phyloP scores from a whole-genome alignment of 805 yeast genomes.

The Sugiyamaella lignohabitans region DNA sequence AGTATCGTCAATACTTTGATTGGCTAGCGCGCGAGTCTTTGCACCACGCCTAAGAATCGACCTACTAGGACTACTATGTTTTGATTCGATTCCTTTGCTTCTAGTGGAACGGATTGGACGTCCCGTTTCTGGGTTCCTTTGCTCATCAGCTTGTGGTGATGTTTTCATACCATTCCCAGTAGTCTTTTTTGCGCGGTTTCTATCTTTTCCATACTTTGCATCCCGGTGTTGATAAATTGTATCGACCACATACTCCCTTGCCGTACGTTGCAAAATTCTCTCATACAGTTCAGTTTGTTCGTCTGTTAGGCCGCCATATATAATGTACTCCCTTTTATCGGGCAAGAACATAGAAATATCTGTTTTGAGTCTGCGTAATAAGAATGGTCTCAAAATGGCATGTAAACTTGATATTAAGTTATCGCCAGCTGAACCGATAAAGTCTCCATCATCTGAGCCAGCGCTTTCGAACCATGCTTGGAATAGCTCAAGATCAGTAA shows the following conservation, averaged over 20 bases:
- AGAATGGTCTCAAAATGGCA: constrained; percentile 80
- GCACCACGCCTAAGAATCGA: not conserved
- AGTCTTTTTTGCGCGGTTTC: not conserved
- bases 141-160: too few species aligned
- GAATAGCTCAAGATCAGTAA: constrained; percentile 80
- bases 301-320: constrained; percentile 62
- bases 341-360: constrained; percentile 68
- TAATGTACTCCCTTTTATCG: constrained; percentile 80
- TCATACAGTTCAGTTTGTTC: constrained; percentile 61
- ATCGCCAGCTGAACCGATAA: constrained; percentile 36
- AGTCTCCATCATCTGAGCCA: constrained; percentile 29
- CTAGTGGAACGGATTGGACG: too few species aligned
- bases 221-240: constrained; percentile 23
- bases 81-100: not conserved
- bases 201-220: not conserved
- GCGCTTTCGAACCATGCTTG: constrained; percentile 89
- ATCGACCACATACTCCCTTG: constrained; percentile 29
- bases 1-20: not conserved
- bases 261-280: constrained; percentile 37
- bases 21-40: not conserved
- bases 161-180: not conserved
- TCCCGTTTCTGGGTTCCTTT: too few species aligned
- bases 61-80: not conserved
- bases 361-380: constrained; percentile 72
- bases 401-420: constrained; percentile 67